Base-by-base conservation (phyloP, 371 early-diverging fungal genomes). In the Apophysomyces ossiformis region DNA sequence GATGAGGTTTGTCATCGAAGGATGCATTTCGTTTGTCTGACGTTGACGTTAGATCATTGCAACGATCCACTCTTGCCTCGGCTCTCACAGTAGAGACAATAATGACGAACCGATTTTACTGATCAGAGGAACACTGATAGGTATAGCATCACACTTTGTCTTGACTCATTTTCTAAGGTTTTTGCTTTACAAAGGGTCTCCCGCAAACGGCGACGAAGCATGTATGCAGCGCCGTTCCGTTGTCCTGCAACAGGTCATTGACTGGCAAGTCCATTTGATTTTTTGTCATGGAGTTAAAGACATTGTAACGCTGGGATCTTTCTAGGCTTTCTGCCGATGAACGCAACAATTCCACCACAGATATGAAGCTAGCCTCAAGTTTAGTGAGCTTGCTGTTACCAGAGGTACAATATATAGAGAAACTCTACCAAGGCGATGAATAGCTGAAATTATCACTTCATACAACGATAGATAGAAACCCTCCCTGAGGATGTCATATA, bases 121-220 rank as follows among this genome's bases (percentile, higher is more conserved):
- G 32, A 61, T 85, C 38, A 69, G 83, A 58, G 84, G 80, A 9
- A 60, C 84, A 13, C 43, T 85, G 8, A 56, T 72, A 72, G 83
- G 85, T 83, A 71, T 4, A 7, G 26, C 15, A 12, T n/a, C 60
- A 32, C 37, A 7, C 58, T 39, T 7, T 5, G 1, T 26, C 38
- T 64, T 26, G 21, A 26, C 9, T 45, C 11, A 26, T 63, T 12
- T 54, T 32, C 58, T 43, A 44, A 26, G 16, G 50, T 4, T 50
- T 11, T 32, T 59, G 8, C 3, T 64, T 0, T 13, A 9, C 13
- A 58, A 77, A 85, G 85, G 82, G 2, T 79, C 83, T 5, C 83
- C 85, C 0, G 67, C 74, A 2, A 71, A 72, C 43, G 64, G 66
- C 5, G 73, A 47, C 59, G 69, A 69, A 6, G 60, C 56, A 4